Evolutionary conservation across 2,329 filamentous ascomycete species (phyloP), one percentile per base, ranked within the genome.

Genomic region (Thermochaetoides dissita): DNA sequence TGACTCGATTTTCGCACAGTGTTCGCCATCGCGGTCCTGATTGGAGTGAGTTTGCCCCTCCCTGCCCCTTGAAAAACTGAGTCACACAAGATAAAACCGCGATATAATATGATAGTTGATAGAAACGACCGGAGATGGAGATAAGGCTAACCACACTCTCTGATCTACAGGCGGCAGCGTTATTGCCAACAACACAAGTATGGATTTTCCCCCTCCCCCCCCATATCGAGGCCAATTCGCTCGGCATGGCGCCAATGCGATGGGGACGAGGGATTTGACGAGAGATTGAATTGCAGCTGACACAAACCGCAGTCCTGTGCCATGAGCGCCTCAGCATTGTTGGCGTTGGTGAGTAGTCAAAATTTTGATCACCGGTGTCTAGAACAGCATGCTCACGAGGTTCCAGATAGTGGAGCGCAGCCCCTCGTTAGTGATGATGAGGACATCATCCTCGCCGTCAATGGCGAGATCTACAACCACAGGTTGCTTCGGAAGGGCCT

Each of bases 381-480:
- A 24, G 17, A 24, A 5, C 17, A 24, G 17, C 17, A 24, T 24
- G 17, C 52, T 60, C 34, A 61, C 55, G 41, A 39, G 29, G 46
- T 37, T 44, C 36, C 61, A 89, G 89, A 96, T 63, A 89, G 84
- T 57, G 91, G 91, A 61, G 89, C 91, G 40, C 91, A 98, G 67
- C 91, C 91, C 50, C 73, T 98, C 52, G 82, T 89, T 71, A 96
- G 87, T 70, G 79, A 86, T 53, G 89, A 96, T 62, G 81, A 79
- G 51, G 81, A 73, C 55, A 81, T 98, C 56, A 80, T 89, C 50
- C 78, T 98, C 47, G 89, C 91, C 51, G 91, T 96, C 76, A 98
- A 98, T 65, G 91, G 91, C 66, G 91, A 98, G 64, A 98, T 98
- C 62, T 98, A 98, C 75, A 98, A 98, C 79, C 91, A 98, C 69